Conservation (phyloP, 257 asterid species). For the Paulownia fortunei region DNA sequence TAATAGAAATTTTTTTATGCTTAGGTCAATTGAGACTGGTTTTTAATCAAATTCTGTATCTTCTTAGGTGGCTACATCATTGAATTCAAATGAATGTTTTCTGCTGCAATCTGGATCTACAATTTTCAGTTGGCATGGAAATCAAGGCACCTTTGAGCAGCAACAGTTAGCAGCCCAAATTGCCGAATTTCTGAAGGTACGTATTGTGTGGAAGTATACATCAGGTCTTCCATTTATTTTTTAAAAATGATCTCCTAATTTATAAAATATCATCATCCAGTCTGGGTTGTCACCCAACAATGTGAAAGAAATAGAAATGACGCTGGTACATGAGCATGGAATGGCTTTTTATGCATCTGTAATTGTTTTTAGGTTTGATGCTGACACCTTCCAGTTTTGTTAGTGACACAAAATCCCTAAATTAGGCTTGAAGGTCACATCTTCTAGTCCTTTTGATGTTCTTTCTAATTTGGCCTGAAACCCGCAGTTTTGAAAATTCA, state of each 20-base stretch:
- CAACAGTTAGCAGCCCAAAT: constrained; percentile 81
- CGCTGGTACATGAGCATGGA: background rate
- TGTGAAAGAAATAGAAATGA: background rate
- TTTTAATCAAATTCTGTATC: constrained; percentile 20
- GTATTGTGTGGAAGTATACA: constrained; percentile 17
- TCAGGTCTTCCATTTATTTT: constrained; percentile 18
- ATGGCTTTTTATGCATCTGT: background rate
- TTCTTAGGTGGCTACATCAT: constrained; percentile 75
- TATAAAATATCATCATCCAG: background rate
- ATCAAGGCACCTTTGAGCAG: constrained; percentile 85
- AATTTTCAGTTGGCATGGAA: constrained; percentile 91
- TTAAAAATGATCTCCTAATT: constrained; percentile 5
- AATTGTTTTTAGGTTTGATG: too few species aligned
- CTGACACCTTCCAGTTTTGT: background rate
- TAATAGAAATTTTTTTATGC: background rate
- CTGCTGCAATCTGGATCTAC: constrained; percentile 92
- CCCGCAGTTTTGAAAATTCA: too few species aligned
- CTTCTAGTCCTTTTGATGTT: too few species aligned
- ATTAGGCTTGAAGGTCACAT: too few species aligned
- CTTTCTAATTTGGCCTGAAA: too few species aligned
- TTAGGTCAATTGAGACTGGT: constrained; percentile 18
- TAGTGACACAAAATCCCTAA: background rate
- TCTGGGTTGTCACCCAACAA: background rate
- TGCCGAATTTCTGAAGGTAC: constrained; percentile 93
- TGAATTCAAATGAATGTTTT: constrained; percentile 88